Base-by-base conservation (phyloP, 2,329 filamentous ascomycete genomes). In the Chaetomiaceae sp. region DNA sequence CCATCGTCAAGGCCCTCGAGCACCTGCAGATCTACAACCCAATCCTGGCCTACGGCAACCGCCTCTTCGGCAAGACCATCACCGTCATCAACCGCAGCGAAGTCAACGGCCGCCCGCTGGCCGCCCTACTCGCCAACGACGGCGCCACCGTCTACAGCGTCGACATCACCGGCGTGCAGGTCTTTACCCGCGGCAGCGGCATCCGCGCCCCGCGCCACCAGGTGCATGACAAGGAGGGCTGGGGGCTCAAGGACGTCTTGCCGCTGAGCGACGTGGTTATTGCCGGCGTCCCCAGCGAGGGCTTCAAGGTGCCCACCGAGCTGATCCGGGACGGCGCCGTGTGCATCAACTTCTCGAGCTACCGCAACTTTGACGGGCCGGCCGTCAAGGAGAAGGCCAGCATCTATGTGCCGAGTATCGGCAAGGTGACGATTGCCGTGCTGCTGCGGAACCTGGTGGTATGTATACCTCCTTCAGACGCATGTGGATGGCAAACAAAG, bases 311-410 rank as follows among this genome's bases (percentile, higher is more conserved):
- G 23, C 89, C 91, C 5, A 87, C 86, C 3, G 81, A 89, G 47
- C 75, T 94, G 57, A 77, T 99, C 64, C 82, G 90, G 42, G 89
- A 96, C 52, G 94, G 94, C 43, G 91, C 89, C 27, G 89, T 96
- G n/a, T 99, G 94, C 77, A 91, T 99, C 75, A 99, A 99, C 73
- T 97, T 99, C 70, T 95, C 90, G 7, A 96, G 89, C 47, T 90
- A 88, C 71, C 89, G 91, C 75, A 97, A 99, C 73, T 97, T 97
- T 71, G 85, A 86, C 56, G 79, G 79, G 1, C 84, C 87, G 0
- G 87, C 88, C 43, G 84, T 97, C 61, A 97, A 96, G 74, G 88
- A 96, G 69, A 95, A 91, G 75, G 94, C 94, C 2, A 90, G 90
- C 5, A 95, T 99, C 64, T 99, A 96, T 64, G 91, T 97, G 16